Evolutionary conservation across 2,329 filamentous ascomycete genomes (phyloP), one percentile per base, ranked within the genome.

Genomic region (Myriangium duriaei): DNA sequence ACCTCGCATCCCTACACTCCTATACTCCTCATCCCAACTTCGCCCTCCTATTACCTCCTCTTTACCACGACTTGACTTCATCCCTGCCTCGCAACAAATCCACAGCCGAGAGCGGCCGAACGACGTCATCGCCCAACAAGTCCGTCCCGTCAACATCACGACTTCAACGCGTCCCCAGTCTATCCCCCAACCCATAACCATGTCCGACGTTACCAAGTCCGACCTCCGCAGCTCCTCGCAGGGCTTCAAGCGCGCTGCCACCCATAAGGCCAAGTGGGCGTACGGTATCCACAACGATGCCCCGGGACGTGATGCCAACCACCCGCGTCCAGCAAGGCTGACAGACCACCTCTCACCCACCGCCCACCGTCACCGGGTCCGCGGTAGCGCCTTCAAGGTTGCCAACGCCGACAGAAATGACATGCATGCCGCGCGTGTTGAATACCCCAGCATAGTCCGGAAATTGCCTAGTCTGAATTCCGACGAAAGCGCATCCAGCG

Each of bases 201-300:
- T 66, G 63, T 58, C 62, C 47, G 53, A 60, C 51, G 57, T 64
- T 50, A 55, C 58, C 40, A 64, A 63, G 49, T 53, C 57, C 53
- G 72, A 76, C 52, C 61, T 75, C 45, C 71, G 72, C 52, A 65
- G 63, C 54, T 58, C 58, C 47, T 62, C 68, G 51, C 67, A 66
- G 50, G 67, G 70, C 48, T 67, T 60, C 57, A 62, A 65, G 48
- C 67, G 67, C 51, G 62, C 63, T 50, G 62, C 64, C 51, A 60
- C 63, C 46, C 62, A 56, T 47, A 63, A 66, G 53, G 57, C 61
- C 48, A 71, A 71, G 53, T 71, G 66, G 66, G 61, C 61, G 13
- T 57, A 64, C 46, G 67, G 67, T 40, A 51, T 56, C 15, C 42
- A 45, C 34, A 43, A 48, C 34, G 46, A 45, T 11, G 26, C 40